Conservation (phyloP, 176 grass and related monocot species). For the Phoenix roebelenii region DNA sequence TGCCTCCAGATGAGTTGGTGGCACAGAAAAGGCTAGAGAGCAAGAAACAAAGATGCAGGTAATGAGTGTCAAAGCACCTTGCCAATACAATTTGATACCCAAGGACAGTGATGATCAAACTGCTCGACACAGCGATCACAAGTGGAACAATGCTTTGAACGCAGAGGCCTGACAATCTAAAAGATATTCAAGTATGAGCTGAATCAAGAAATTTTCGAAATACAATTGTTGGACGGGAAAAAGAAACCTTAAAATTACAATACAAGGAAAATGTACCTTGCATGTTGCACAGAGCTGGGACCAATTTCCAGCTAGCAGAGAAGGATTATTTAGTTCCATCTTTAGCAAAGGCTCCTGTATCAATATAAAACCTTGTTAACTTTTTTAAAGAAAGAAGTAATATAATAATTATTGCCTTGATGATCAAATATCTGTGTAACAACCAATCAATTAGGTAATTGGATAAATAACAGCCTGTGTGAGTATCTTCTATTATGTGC, state of each 20-base stretch:
- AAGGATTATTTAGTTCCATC: slow-evolving; percentile 76
- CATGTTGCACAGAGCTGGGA: slow-evolving; percentile 94
- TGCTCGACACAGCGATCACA: slow-evolving; percentile 99
- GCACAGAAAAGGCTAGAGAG: too few species aligned
- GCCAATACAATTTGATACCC: slow-evolving; percentile 99
- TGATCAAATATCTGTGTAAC: too few species aligned
- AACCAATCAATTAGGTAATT: too few species aligned
- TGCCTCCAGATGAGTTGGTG: too few species aligned
- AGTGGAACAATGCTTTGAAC: slow-evolving; percentile 92
- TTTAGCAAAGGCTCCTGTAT: slow-evolving; percentile 88
- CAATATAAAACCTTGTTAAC: slow-evolving; percentile 9
- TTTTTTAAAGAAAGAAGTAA: neutral
- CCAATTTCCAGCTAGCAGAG: slow-evolving; percentile 83
- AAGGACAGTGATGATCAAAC: slow-evolving; percentile 99
- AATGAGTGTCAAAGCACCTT: slow-evolving; percentile 35
- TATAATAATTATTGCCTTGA: too few species aligned
- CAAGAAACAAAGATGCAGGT: neutral
- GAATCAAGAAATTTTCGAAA: too few species aligned
- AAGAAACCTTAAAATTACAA: too few species aligned
- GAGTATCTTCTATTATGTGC: too few species aligned
- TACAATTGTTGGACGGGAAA: too few species aligned
- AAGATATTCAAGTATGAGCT: slow-evolving; percentile 20
- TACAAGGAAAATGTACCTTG: slow-evolving; percentile 49
- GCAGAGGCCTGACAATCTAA: slow-evolving; percentile 90
- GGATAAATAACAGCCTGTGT: too few species aligned